Base-by-base conservation (phyloP, 805 yeast genomes). In the Kodamaea jinghongensis region DNA sequence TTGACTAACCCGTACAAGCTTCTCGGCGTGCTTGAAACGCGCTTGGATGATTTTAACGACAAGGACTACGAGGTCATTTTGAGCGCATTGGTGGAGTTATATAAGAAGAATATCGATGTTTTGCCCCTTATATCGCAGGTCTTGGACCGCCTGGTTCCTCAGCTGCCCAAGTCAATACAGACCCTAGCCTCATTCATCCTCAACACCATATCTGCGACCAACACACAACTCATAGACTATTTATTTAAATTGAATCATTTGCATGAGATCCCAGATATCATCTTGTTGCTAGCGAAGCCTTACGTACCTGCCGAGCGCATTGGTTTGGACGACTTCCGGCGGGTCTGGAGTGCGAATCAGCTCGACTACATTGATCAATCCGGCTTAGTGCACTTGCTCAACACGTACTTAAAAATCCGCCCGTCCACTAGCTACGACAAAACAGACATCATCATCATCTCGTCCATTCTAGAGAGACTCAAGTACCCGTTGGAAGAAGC, bases 321-420 rank as follows among this genome's bases (percentile, higher is more conserved):
- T 11, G 31, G 31, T n/a, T 25, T 17, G 17, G 29, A 4, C 4
- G 43, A 30, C 8, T 35, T 31, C n/a, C 39, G 48, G n/a, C 50
- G 55, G 46, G 28, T 32, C 30, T 42, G 36, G 13, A 60, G 64
- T 61, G 32, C 56, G 10, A 44, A 41, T 1, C 45, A 51, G 40
- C 54, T 58, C 32, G 40, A 36, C 22, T 55, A 51, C 38, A 31
- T 60, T 9, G 44, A 47, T 25, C 49, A 38, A 29, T 42, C 51
- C 43, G 39, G 34, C 12, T 37, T 43, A 26, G 34, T 50, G 15
- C 25, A 39, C 15, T 42, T 39, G 15, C 34, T 35, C 16, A 28
- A 17, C 20, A 27, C 29, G 5, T 34, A 35, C 28, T 22, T 35
- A 14, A 10, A 17, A n/a, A 22, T 34, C 28, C 47, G 23, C 14